Percentiles rank a stretch among this genome's conserved stretches.
These are phyloP conservation scores for Pinus albicaulis DNA, from an alignment of 75 land plant genomes.

Conservation along the genomic window DNA sequence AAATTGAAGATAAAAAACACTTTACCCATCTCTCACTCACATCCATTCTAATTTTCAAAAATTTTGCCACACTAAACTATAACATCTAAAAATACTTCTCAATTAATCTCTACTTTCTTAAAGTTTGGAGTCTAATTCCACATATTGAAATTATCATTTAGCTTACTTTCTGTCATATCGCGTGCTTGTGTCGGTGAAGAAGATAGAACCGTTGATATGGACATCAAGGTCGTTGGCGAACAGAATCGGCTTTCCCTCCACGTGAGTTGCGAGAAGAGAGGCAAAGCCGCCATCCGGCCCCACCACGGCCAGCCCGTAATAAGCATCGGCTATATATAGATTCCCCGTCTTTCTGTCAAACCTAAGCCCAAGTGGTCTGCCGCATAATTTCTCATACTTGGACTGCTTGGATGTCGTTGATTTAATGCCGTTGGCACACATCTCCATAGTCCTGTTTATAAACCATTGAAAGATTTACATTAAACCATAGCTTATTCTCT, in stretches of 20 bases:
- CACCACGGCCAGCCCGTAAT: constrained; percentile 62
- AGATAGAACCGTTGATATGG: constrained; percentile 67
- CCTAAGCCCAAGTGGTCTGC: constrained; percentile 72
- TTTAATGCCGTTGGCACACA: constrained; percentile 38
- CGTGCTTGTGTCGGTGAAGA: constrained; percentile 79
- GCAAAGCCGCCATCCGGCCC: constrained; percentile 72
- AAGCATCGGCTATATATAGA: constrained; percentile 84
- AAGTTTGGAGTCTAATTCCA: too few relatives aligned
- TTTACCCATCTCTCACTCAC: too few relatives aligned
- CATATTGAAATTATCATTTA: too few relatives aligned
- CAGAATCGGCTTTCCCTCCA: constrained; percentile 45
- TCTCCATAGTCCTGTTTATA: constrained; percentile 31
- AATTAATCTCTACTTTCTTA: too few relatives aligned
- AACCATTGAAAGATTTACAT: neutral
- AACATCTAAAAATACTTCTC: too few relatives aligned
- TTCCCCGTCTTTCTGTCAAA: constrained; percentile 48
- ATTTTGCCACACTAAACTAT: too few relatives aligned
- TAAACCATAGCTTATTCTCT: neutral
- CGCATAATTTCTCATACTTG: constrained; percentile 54
- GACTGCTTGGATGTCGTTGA: constrained; percentile 52
- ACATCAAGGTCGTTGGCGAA: constrained; percentile 85
- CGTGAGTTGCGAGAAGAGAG: constrained; percentile 49
- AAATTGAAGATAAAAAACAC: too few relatives aligned
- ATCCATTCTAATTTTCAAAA: too few relatives aligned
- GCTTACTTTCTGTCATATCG: constrained; percentile 60